phyloP scores from a whole-genome alignment of 1,284 basidiomycete species.

The Cutaneotrichosporon mucoides region DNA sequence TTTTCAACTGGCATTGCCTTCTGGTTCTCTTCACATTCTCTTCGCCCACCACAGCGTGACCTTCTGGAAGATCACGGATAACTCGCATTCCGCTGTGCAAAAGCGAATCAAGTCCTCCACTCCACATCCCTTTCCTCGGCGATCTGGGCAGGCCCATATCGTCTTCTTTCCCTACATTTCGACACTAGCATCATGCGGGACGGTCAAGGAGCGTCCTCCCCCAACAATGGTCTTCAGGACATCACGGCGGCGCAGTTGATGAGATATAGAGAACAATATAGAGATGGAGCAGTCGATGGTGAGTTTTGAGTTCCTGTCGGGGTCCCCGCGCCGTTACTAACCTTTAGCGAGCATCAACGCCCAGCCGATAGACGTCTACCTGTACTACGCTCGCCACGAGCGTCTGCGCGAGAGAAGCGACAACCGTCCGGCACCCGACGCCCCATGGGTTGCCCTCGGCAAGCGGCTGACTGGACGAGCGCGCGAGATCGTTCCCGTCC shows the following conservation, averaged over 20 bases:
- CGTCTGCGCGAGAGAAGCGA: constrained; percentile 11
- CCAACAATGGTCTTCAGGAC: background rate
- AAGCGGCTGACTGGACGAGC: constrained; percentile 5
- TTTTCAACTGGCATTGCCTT: no score
- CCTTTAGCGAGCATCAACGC: constrained; percentile 5
- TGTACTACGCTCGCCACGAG: constrained; percentile 13
- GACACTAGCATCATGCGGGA: no score
- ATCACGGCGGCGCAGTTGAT: background rate
- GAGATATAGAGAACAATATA: background rate
- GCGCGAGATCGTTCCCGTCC: background rate
- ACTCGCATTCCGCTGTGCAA: no score
- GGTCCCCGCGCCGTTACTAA: background rate
- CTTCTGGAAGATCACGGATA: no score
- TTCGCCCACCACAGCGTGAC: no score
- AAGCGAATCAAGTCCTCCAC: no score
- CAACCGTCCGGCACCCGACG: constrained; percentile 14
- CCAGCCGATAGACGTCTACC: constrained; percentile 14
- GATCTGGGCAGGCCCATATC: no score
- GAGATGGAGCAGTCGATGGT: background rate
- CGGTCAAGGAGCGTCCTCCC: no score
- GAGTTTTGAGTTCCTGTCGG: background rate
- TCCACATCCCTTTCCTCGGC: no score
- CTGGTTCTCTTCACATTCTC: no score
- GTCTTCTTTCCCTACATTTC: no score
- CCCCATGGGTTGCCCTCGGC: constrained; percentile 9